Conservation (phyloP, 805 yeast genomes). For the Candida chilensis region DNA sequence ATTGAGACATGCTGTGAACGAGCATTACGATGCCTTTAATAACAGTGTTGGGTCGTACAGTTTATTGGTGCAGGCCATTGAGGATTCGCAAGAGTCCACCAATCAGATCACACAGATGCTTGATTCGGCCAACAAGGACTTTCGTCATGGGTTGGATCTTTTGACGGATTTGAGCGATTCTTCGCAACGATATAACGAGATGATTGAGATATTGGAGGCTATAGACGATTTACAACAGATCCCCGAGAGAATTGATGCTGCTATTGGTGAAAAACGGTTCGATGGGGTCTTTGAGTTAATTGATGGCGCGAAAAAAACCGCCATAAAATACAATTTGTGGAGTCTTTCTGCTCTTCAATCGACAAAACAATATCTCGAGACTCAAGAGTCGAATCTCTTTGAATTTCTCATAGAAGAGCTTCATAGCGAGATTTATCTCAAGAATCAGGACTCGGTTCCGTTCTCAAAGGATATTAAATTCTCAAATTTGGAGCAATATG, state of each 20-base stretch:
- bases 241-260: constrained; percentile 57
- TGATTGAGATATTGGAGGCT: constrained; percentile 61
- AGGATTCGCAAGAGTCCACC: constrained; percentile 56
- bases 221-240: constrained; percentile 51
- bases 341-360: constrained; percentile 43
- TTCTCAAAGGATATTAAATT: too few species aligned
- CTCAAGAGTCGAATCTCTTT: constrained; percentile 52
- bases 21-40: constrained; percentile 77
- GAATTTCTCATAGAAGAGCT: constrained; percentile 74
- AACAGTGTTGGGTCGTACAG: constrained; percentile 81
- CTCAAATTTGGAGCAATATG: constrained; percentile 41
- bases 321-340: constrained; percentile 48
- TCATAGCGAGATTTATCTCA: constrained; percentile 58
- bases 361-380: constrained; percentile 40
- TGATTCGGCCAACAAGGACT: constrained; percentile 35
- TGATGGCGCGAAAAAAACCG: constrained; percentile 27
- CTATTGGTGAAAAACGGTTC: constrained; percentile 63
- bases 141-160: constrained; percentile 44
- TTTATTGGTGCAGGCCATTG: constrained; percentile 51
- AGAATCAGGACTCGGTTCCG: too few species aligned
- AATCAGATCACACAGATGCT: constrained; percentile 37
- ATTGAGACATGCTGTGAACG: constrained; percentile 65
- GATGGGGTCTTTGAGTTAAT: constrained; percentile 54
- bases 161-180: constrained; percentile 58
- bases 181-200: constrained; percentile 52